Conservation (phyloP, 768 basidiomycete species). For the Lactarius evosmus region DNA sequence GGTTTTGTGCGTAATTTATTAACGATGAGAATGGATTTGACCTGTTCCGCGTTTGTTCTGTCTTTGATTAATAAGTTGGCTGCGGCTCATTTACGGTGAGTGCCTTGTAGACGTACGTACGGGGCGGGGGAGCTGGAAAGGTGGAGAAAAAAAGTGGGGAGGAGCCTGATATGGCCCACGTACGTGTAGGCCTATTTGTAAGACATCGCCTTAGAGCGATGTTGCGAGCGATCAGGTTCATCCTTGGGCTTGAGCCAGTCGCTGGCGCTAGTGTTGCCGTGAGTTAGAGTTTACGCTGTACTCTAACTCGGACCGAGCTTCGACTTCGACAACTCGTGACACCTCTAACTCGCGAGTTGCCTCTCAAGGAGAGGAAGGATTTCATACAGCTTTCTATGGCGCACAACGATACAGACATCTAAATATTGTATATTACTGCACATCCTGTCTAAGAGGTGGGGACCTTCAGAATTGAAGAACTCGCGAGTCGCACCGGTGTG, state of each 20-base stretch:
- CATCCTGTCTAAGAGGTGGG: too few species aligned
- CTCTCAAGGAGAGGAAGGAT: too few species aligned
- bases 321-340: too few species aligned
- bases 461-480: too few species aligned
- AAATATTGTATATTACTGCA: too few species aligned
- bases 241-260: not conserved
- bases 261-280: not conserved
- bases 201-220: slow-evolving; percentile 8
- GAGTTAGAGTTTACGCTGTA: too few species aligned
- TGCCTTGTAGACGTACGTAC: slow-evolving; percentile 19
- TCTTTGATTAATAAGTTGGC: slow-evolving; percentile 23
- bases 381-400: too few species aligned
- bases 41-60: slow-evolving; percentile 36
- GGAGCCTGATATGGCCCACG: not conserved
- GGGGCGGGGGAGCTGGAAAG: not conserved
- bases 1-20: slow-evolving; percentile 79
- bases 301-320: too few species aligned
- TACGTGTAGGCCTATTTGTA: not conserved
- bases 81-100: slow-evolving; percentile 8
- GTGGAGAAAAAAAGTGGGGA: slow-evolving; percentile 10
- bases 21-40: slow-evolving; percentile 67
- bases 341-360: too few species aligned
- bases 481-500: too few species aligned
- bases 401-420: too few species aligned
- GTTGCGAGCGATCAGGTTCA: slow-evolving; percentile 2